Conservation (phyloP, 768 basidiomycete species). For the Clavaria fumosa region DNA sequence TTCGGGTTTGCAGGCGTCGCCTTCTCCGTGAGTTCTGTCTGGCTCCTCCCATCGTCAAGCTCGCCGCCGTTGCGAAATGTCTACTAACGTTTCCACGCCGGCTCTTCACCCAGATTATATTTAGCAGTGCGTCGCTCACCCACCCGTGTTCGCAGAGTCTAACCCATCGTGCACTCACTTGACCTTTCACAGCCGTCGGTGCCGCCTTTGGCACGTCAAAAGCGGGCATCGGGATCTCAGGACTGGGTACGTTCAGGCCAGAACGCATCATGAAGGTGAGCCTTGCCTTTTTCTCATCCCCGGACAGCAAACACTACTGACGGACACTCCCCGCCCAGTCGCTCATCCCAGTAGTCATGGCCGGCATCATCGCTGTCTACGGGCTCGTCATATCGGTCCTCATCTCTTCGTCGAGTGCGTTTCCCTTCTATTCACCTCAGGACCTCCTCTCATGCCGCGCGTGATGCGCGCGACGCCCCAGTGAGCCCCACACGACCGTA, state of each 20-base stretch:
- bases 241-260: slow-evolving; percentile 83
- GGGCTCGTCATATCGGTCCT: slow-evolving; percentile 92
- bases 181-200: slow-evolving; percentile 52
- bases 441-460: slow-evolving; percentile 7
- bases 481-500: slow-evolving; percentile 56
- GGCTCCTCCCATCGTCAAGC: too few species aligned
- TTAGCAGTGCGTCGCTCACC: slow-evolving; percentile 60
- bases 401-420: slow-evolving; percentile 51
- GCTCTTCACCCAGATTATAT: slow-evolving; percentile 57
- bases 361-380: slow-evolving; percentile 95
- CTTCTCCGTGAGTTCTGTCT: slow-evolving; percentile 49
- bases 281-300: slow-evolving; percentile 1
- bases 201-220: slow-evolving; percentile 96
- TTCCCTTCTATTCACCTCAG: slow-evolving; percentile 1
- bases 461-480: too few species aligned
- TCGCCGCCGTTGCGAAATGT: neutral
- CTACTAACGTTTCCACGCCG: slow-evolving; percentile 1
- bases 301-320: slow-evolving; percentile 1
- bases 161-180: neutral
- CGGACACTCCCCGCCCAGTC: slow-evolving; percentile 33
- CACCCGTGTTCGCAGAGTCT: neutral
- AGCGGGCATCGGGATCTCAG: slow-evolving; percentile 93
- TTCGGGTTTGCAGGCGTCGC: slow-evolving; percentile 97
- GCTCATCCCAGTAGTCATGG: slow-evolving; percentile 94
- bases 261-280: slow-evolving; percentile 96